Evolutionary conservation across 345 rosid genomes (phyloP), one percentile per base, ranked within the genome.

Genomic region (Citrus maxima): DNA sequence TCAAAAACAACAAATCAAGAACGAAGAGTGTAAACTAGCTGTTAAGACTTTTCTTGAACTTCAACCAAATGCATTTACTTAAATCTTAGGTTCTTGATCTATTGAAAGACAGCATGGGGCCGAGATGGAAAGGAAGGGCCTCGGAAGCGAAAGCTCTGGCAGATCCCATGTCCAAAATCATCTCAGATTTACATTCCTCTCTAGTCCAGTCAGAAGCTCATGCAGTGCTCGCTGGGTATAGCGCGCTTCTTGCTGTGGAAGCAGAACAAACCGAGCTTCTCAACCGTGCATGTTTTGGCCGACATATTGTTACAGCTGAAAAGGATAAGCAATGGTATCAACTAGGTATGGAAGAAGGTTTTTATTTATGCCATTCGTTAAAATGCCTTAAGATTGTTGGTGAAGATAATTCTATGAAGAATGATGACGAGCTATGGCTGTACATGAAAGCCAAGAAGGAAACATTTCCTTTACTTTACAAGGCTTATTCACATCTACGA

Each of bases 91-190:
- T 54, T 5, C 70, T 64, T 55, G 46, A 24, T 75, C 21, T 67
- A 10, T 35, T 54, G 71, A 73, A 55, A 75, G 60, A 56, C 25
- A 37, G 25, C 0, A 93, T 92, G 98, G 88, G 68, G 32, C 90
- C 98, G 0, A 92, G 98, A 86, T 93, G 98, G 98, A 95, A 95
- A 85, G 93, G 92, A 65, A 95, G 89, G 86, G 90, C 87, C 56
- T 83, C 85, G 4, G 83, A 92, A 87, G 89, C 90, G 60, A 88
- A 90, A 84, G 97, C 98, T 82, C 85, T 85, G 21, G 84, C 87
- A 4, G 92, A 93, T 58, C 98, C 98, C 24, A 89, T 92, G 92
- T 91, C 98, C 1, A 74, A 84, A 56, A 87, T 88, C 6, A 72
- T 93, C 63, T 83, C 86, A 14, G 86, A 82, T 78, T 92, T 95